Conservation (phyloP, 257 asterid genomes). For the Nicotiana paniculata region DNA sequence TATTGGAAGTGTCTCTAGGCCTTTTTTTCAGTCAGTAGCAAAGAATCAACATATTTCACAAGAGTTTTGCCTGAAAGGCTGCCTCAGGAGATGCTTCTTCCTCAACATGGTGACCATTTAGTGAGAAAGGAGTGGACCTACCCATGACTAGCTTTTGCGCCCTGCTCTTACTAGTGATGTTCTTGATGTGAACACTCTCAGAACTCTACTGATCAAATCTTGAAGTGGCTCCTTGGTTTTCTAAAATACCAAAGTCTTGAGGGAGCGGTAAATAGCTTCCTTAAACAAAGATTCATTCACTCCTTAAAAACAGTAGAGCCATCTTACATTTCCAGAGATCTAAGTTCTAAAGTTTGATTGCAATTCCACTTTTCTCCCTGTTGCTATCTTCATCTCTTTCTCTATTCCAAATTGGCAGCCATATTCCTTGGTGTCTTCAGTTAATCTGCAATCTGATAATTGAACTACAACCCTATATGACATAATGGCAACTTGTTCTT, state of each 20-base stretch:
- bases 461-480: background rate
- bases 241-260: too few relatives aligned
- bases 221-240: conserved; percentile 91
- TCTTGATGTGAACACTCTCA: conserved; percentile 67
- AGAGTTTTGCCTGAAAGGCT: conserved; percentile 77
- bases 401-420: background rate
- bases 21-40: conserved; percentile 87
- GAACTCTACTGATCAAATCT: conserved; percentile 81
- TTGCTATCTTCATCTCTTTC: background rate
- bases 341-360: background rate
- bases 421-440: background rate
- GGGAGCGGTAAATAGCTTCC: background rate
- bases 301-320: background rate
- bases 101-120: conserved; percentile 53
- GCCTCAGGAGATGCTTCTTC: conserved; percentile 79
- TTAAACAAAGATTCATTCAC: background rate
- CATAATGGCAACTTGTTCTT: background rate
- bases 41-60: conserved; percentile 72
- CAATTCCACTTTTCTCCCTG: background rate
- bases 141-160: conserved; percentile 77
- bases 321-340: background rate
- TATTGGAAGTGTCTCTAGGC: conserved; percentile 86
- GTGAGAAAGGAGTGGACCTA: conserved; percentile 51
- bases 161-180: conserved; percentile 43
- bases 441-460: background rate